Base-by-base conservation (phyloP, 2,329 filamentous ascomycete genomes). In the Lasiodiplodia gonubiensis region DNA sequence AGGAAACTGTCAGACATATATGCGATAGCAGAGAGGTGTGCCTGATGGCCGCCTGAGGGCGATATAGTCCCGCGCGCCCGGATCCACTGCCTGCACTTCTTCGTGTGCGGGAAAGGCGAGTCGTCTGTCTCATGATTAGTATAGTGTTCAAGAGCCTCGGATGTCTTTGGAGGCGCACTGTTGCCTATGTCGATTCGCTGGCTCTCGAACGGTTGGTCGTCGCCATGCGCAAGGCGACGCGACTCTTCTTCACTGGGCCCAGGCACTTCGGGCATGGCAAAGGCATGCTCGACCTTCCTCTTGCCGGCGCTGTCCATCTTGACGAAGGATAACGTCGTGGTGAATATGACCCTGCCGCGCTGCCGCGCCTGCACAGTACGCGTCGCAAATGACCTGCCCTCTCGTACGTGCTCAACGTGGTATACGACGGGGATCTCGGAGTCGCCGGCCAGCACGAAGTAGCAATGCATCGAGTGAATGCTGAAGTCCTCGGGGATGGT, bases 391-490 rank as follows among this genome's bases (percentile, higher is more conserved):
- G 91, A 94, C 68, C 90, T 89, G 10, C 95, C 95, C 76, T 97
- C 93, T 66, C 95, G 90, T 57, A 99, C 93, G 64, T 92, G 64
- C 82, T 98, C 95, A 55, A 99, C 95, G 77, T 97, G 92, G 82
- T 97, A 98, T 70, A 97, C 86, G 71, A 98, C 91, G 37, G 95
- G 94, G 21, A 95, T 90, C 69, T 91, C 88, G 14, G 88, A 86
- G 75, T 94, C 92, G 33, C 95, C 95, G 4, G 94, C 94, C 2
- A 98, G 89, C 39, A 99, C 89, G 79, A 99, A 99, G 84, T 98
- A 99, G 86, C 95, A 98, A 86, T 99, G 95, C 91, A 97, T 97
- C 76, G 91, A 94, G 84, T 99, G 95, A 60, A 95, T 89, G 68
- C 89, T 87, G 80, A 97, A 97, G 76, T 92, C 85, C 30, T 84